Evolutionary conservation across 805 yeast species (phyloP), one percentile per base, ranked within the genome.

Genomic region (Hanseniaspora meyeri): DNA sequence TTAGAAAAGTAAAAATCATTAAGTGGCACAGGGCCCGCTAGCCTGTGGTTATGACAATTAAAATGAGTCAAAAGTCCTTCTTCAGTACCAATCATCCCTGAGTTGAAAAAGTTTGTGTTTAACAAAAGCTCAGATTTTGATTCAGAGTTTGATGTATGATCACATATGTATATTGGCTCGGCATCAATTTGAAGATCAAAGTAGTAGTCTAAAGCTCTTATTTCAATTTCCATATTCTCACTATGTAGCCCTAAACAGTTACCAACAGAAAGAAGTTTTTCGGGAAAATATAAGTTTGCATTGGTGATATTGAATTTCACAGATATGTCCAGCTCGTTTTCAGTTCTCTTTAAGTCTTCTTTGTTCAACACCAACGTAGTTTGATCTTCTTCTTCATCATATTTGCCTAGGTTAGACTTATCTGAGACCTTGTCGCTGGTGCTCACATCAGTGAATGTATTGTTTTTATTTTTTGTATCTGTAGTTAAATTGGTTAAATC

Each of bases 11-110:
- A 93, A 0, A 97, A 87, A 0, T 91, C 88, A 65, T 87, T 95
- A 8, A 75, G 72, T 0, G 97, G 97, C 0, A 96, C 96, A 2
- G 88, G 66, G 0, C 98, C 98, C 72, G 88, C 88, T 82, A 90
- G 81, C 63, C 97, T 75, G 67, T 91, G 96, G 0, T 96, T 95
- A 67, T 87, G 95, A 27, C 87, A 74, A 2, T 75, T 64, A 12
- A 86, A 62, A 46, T 80, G 80, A 0, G 81, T 74, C 4, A 59
- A 58, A n/a, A 51, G 47, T 19, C 72, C 65, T 47, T 64, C 57
- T 43, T 64, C 63, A 27, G 62, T 58, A 10, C 64, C 67, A 11
- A 64, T 65, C 3, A 76, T 72, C 20, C 63, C 61, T 4, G 64
- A 65, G 58, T 62, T 61, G n/a, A 59, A 39, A 17, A 43, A 29